These are phyloP conservation scores for Bacidia gigantensis DNA, from an alignment of 495 filamentous ascomycete genomes.

Conservation along the genomic window DNA sequence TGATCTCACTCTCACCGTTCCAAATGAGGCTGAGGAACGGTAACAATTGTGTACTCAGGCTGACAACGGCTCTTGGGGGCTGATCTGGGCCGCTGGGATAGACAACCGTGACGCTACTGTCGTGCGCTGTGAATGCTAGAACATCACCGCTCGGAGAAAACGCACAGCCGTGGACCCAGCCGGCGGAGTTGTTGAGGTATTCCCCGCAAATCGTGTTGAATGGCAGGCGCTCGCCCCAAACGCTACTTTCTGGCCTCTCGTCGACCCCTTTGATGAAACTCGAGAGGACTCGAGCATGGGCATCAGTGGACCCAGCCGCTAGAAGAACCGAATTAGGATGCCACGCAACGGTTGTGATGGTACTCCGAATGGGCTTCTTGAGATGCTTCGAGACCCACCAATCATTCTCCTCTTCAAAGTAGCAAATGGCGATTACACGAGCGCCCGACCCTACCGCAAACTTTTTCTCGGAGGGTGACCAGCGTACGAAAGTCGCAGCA, in stretches of 20 bases:
- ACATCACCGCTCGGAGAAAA: constrained; percentile 89
- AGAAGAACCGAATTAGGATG: constrained; percentile 94
- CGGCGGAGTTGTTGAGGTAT: constrained; percentile 85
- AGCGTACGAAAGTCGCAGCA: constrained; percentile 91
- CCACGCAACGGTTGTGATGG: constrained; percentile 86
- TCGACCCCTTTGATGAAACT: constrained; percentile 93
- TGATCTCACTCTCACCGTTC: constrained; percentile 84
- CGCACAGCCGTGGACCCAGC: constrained; percentile 82
- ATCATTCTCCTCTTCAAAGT: constrained; percentile 97
- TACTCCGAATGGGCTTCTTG: constrained; percentile 95
- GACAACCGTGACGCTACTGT: constrained; percentile 90
- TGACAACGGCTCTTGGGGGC: constrained; percentile 75
- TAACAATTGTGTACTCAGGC: constrained; percentile 73
- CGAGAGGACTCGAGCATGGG: constrained; percentile 92
- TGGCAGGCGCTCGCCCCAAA: constrained; percentile 88
- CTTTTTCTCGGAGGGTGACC: constrained; percentile 92
- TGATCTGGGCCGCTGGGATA: constrained; percentile 90
- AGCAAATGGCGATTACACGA: constrained; percentile 91
- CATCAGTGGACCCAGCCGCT: constrained; percentile 87
- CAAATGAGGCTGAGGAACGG: constrained; percentile 87
- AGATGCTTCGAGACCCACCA: constrained; percentile 99
- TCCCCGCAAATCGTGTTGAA: constrained; percentile 98
- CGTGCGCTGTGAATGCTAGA: constrained; percentile 82
- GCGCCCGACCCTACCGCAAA: constrained; percentile 96
- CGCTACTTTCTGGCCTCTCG: constrained; percentile 68